Percentiles rank a stretch among this genome's conserved stretches.
phyloP scores from a whole-genome alignment of 129 eudicot species.

The Mikania micrantha region DNA sequence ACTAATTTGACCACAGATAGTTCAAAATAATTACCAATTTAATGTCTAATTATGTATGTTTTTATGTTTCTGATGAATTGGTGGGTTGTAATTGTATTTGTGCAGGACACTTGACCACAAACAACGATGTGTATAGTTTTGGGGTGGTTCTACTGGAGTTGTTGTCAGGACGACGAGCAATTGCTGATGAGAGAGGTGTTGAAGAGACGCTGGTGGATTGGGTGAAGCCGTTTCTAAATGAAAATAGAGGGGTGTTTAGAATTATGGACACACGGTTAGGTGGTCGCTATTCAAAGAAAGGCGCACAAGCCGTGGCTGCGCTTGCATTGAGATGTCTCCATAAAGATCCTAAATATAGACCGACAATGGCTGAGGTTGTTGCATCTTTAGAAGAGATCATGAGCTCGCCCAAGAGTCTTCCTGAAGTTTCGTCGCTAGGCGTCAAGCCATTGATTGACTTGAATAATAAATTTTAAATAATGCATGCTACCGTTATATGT shows the following conservation, averaged over 20 bases:
- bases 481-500: no score
- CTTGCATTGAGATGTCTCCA: constrained; percentile 53
- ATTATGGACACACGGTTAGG: constrained; percentile 76
- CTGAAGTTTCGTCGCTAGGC: background rate
- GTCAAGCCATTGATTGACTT: background rate
- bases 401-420: constrained; percentile 18
- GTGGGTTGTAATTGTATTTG: background rate
- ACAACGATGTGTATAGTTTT: constrained; percentile 69
- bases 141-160: constrained; percentile 72
- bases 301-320: constrained; percentile 50
- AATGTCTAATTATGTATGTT: background rate
- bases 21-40: background rate
- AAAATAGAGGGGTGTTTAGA: constrained; percentile 53
- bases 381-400: constrained; percentile 39
- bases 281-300: constrained; percentile 65
- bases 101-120: constrained; percentile 59
- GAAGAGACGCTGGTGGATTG: constrained; percentile 71
- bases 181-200: constrained; percentile 52
- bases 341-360: constrained; percentile 51
- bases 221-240: constrained; percentile 62
- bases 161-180: constrained; percentile 64
- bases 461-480: background rate
- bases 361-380: constrained; percentile 55
- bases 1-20: constrained; percentile 1
- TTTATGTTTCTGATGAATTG: background rate